Conservation (phyloP, 2,329 filamentous ascomycete genomes). For the Colletotrichum sp. region DNA sequence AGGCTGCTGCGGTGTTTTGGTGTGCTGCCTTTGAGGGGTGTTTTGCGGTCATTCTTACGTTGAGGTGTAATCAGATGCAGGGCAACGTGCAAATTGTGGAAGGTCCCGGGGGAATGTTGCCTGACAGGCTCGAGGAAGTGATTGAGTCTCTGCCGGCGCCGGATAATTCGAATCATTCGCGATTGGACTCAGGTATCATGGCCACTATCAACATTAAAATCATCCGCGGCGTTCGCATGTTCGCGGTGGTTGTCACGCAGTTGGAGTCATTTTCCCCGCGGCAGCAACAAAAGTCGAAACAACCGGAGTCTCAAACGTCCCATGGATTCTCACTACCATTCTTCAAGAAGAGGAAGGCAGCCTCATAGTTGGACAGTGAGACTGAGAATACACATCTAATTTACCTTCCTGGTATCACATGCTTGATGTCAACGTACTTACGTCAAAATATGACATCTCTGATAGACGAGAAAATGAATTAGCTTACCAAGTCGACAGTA, state of each 20-base stretch:
- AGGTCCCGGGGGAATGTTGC: not conserved
- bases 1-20: not conserved
- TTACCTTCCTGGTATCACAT: no score
- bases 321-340: not conserved
- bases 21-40: accelerated
- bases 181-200: not conserved
- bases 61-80: not conserved
- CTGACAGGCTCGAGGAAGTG: not conserved
- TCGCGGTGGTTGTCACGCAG: not conserved
- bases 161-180: not conserved
- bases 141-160: not conserved
- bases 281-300: accelerated
- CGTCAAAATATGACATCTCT: accelerated
- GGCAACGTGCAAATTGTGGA: not conserved
- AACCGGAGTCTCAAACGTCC: not conserved
- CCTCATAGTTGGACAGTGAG: not conserved
- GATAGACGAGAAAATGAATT: no score
- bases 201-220: not conserved
- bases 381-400: accelerated
- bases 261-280: accelerated
- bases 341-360: not conserved
- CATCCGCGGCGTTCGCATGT: not conserved
- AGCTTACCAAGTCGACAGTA: no score
- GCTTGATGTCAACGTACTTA: no score
- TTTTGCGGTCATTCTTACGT: accelerated